Base-by-base conservation (phyloP, 1,284 basidiomycete species). In the Rhodotorula sp. region DNA sequence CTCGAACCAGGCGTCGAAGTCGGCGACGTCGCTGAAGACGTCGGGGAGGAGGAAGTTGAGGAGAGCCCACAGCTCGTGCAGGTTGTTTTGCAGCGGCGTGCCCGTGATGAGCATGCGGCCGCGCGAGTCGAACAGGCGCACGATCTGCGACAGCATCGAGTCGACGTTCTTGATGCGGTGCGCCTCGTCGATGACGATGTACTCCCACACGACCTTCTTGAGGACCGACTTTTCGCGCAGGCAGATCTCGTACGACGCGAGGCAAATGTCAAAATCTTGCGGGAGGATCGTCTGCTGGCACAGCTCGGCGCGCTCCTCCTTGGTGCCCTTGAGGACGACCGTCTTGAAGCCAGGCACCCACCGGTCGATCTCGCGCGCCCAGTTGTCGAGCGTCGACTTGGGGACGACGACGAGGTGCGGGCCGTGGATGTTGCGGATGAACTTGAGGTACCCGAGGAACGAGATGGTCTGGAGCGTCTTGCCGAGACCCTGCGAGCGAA, bases 131-230 rank as follows among this genome's bases (percentile, higher is more conserved):
- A 98, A 99, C 5, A 91, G 86, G 72, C 96, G 89, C 65, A 99
- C 94, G 79, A 99, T 97, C 83, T 98, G 93, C 23, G 90, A 91
- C 17, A 99, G 87, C 78, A 98, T 91, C 45, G 93, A 97, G 81
- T 99, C 93, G 78, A 96, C 94, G 79, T 99, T 99, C 85, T 99
- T 99, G 87, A 99, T 99, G 52, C 96, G 91, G 80, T 99, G 97
- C 1, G 96, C 97, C 83, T 99, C 97, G 83, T 99, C 96, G 80
- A 99, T 99, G 77, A 93, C 87, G 81, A 99, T 98, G 83, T 99
- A 99, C 83, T 97, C 93, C 86, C 97, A 99, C 0, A 90, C 91
- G 79, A 98, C 92, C 82, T 96, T 97, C 83, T 92, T 94, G 77
- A 99, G 86, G 0, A 91, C 87, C 42, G 88, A 87, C 83, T 95